phyloP scores from a whole-genome alignment of 371 early-diverging fungal genomes.

The Mucor racemosus region DNA sequence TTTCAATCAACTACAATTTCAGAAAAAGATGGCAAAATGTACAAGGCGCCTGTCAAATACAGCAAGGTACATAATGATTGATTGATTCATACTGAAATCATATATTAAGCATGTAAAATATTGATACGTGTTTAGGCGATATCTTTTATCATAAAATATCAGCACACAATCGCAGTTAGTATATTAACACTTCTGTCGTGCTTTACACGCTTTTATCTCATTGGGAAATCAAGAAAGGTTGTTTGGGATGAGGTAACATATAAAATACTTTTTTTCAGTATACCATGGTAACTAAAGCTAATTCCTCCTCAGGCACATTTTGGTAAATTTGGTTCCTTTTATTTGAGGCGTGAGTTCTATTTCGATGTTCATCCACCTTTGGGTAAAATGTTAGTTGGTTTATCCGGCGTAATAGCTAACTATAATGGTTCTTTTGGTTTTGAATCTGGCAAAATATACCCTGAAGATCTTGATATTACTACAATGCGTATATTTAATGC shows the following conservation, averaged over 20 bases:
- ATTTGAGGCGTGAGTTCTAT: slow-evolving; percentile 91
- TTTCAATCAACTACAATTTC: not conserved
- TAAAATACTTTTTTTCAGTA: not conserved
- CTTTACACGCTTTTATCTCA: slow-evolving; percentile 78
- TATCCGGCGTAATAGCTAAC: slow-evolving; percentile 88
- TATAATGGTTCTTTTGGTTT: slow-evolving; percentile 94
- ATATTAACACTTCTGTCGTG: slow-evolving; percentile 57
- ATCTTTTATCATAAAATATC: slow-evolving; percentile 11
- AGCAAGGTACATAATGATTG: not conserved
- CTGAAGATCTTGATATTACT: slow-evolving; percentile 81
- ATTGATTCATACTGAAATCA: not conserved
- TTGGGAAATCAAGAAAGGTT: slow-evolving; percentile 74
- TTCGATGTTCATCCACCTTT: slow-evolving; percentile 99
- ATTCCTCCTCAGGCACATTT: slow-evolving; percentile 78
- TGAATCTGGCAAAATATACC: slow-evolving; percentile 86
- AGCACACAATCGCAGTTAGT: slow-evolving; percentile 10
- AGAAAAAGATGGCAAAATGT: slow-evolving; percentile 9
- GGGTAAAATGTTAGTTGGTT: slow-evolving; percentile 97
- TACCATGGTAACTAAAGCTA: not conserved
- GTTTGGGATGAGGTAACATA: slow-evolving; percentile 73
- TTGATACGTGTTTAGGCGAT: slow-evolving; percentile 6
- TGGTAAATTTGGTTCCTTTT: slow-evolving; percentile 95
- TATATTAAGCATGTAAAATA: not conserved
- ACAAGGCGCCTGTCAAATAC: slow-evolving; percentile 1
- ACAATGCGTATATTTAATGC: slow-evolving; percentile 94